Evolutionary conservation across 1,284 basidiomycete species (phyloP).

Genomic region (Violaceomyces palustris): DNA sequence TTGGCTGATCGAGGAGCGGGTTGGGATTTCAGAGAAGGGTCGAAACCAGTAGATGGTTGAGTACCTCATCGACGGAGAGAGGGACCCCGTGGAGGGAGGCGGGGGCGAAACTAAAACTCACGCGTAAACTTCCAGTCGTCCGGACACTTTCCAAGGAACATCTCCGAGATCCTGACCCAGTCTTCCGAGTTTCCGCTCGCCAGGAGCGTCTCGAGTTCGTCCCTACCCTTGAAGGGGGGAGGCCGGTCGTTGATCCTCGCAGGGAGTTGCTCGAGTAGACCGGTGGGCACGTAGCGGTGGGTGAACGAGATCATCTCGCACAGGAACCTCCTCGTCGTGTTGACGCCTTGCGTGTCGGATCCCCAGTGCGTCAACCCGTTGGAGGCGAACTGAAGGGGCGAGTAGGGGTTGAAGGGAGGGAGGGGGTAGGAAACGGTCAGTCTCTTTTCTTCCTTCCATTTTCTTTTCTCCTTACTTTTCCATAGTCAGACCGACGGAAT

Average conservation of each 20-base stretch:
- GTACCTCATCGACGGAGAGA: not conserved
- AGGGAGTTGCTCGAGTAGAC: constrained; percentile 80
- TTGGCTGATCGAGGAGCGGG: constrained; percentile 7
- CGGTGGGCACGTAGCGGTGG: constrained; percentile 88
- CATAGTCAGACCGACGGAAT: constrained; percentile 78
- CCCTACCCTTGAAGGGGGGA: constrained; percentile 75
- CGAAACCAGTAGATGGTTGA: not conserved
- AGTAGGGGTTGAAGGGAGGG: too few species aligned
- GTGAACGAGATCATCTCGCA: constrained; percentile 93
- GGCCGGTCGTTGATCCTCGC: constrained; percentile 82
- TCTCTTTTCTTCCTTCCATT: too few species aligned
- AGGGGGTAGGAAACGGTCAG: too few species aligned
- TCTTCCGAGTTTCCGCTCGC: constrained; percentile 76
- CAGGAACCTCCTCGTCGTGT: constrained; percentile 86
- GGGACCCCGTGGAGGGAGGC: not conserved
- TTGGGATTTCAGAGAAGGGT: not conserved
- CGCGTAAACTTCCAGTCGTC: constrained; percentile 61
- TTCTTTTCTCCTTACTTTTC: too few species aligned
- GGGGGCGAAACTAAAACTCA: constrained; percentile 2
- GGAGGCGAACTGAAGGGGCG: constrained; percentile 19
- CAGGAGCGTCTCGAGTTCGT: constrained; percentile 75
- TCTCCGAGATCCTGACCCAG: constrained; percentile 91
- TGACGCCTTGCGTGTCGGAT: constrained; percentile 64
- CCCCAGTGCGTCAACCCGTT: constrained; percentile 50
- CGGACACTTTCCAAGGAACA: constrained; percentile 76